A percentile compares a stretch with the other conserved stretches of the same genome.
phyloP scores from a whole-genome alignment of 768 basidiomycete species.

The Rhodosporidiobolus sp. region DNA sequence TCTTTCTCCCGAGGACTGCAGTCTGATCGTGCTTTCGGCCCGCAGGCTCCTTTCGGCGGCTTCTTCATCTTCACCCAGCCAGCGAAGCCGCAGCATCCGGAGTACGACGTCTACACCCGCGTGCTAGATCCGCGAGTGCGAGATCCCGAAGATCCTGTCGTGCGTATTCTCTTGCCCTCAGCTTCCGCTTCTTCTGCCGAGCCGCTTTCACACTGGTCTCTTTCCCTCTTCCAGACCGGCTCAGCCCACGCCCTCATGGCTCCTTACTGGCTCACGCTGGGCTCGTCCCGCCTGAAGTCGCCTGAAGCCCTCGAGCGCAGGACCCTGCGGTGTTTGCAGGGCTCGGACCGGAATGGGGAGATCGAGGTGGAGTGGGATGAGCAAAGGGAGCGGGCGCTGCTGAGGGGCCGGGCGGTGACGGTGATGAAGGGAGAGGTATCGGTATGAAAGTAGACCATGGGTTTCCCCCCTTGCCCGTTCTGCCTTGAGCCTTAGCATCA shows the following conservation, averaged over 20 bases:
- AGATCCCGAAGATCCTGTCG: conserved; percentile 45
- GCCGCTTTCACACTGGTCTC: not conserved
- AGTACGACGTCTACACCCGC: conserved; percentile 43
- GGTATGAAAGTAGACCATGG: not conserved
- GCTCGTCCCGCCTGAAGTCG: not conserved
- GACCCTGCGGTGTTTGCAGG: not conserved
- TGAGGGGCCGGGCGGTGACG: not conserved
- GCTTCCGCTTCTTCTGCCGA: no score
- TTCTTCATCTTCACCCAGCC: conserved; percentile 37
- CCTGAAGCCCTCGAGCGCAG: not conserved
- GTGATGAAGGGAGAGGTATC: not conserved
- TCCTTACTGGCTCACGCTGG: conserved; percentile 43
- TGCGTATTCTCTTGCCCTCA: not conserved
- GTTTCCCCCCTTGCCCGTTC: no score
- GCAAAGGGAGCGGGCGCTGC: not conserved
- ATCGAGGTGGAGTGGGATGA: not conserved
- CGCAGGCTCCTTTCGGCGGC: not conserved
- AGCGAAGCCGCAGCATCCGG: not conserved
- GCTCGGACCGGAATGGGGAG: not conserved
- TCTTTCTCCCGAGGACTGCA: no score
- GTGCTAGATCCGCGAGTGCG: conserved; percentile 43
- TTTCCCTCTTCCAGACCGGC: conserved; percentile 31
- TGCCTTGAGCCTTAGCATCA: no score
- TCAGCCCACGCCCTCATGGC: conserved; percentile 45
- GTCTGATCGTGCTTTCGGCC: not conserved